Evolutionary conservation across 257 asterid species (phyloP), one percentile per base, ranked within the genome.

Genomic region (Leptodermis oblonga): DNA sequence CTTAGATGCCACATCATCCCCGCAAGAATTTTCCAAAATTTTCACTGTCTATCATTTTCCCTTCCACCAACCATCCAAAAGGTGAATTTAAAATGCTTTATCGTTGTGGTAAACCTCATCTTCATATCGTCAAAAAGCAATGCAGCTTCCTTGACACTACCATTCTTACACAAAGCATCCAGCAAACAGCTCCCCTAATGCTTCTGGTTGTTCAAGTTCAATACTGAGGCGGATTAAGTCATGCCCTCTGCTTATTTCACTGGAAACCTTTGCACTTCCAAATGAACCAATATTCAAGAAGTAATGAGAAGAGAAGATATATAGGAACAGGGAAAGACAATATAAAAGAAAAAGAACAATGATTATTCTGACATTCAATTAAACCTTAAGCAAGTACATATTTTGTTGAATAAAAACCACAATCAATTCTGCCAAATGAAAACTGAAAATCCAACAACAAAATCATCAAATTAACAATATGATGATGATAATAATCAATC

Each of bases 131-230:
- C 98, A 73, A 93, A 90, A 76, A 93, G 76, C 69, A 76, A 61
- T 48, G 97, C 85, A 75, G 97, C 98, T 79, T 93, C 97, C 77
- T 87, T 93, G 42, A 86, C 94, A 61, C 95, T 86, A 12, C 97
- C 92, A 48, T 93, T 88, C 84, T 93, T 90, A 65, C 97, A 88
- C 83, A 92, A 73, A 67, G 97, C 97, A 81, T 90, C 96, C 78
- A 92, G 83, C 75, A 90, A 72, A 80, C 96, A 92, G 62, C 97
- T 77, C 87, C 26, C 43, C 13, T 11, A 70, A 71, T 46, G 23
- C 42, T 48, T 74, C 80, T 28, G 65, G 69, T 52, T 75, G 71
- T 52, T 74, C n/a, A n/a, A n/a, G n/a, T n/a, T n/a, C 88, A 13
- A 56, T 77, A 71, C 69, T 74, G 42, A 88, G 83, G 82, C 70